Conservation (phyloP, 2,329 filamentous ascomycete genomes). For the Exophiala sp. region DNA sequence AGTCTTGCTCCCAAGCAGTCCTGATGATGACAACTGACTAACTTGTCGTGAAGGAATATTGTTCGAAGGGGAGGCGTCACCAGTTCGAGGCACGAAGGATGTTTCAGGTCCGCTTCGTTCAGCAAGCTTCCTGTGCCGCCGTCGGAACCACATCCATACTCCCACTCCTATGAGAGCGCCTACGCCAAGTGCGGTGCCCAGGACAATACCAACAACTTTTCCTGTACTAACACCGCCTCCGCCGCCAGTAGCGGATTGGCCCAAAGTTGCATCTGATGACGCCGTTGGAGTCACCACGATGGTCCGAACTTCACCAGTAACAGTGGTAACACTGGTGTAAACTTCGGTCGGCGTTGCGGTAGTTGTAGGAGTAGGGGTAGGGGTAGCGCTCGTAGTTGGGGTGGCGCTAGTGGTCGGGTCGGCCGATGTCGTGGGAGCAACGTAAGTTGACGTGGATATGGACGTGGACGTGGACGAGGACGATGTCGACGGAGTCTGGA, state of each 20-base stretch:
- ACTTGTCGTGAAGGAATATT: slow-evolving; percentile 29
- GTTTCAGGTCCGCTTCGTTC: slow-evolving; percentile 8
- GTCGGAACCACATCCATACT: slow-evolving; percentile 39
- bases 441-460: not conserved
- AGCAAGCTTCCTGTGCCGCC: slow-evolving; percentile 31
- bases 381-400: slow-evolving; percentile 26
- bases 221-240: slow-evolving; percentile 37
- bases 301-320: slow-evolving; percentile 33
- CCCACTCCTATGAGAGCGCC: slow-evolving; percentile 38
- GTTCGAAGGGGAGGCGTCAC: slow-evolving; percentile 19
- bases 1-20: slow-evolving; percentile 24
- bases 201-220: slow-evolving; percentile 43
- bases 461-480: not conserved
- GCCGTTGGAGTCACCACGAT: slow-evolving; percentile 26
- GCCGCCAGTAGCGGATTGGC: slow-evolving; percentile 19
- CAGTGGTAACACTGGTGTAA: slow-evolving; percentile 30
- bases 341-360: slow-evolving; percentile 14
- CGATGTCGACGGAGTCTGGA: not conserved
- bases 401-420: not conserved
- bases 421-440: slow-evolving; percentile 15
- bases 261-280: slow-evolving; percentile 24
- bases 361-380: slow-evolving; percentile 13
- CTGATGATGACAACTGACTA: slow-evolving; percentile 30
- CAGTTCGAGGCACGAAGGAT: slow-evolving; percentile 17
- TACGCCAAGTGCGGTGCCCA: slow-evolving; percentile 40